Evolutionary conservation across 371 early-diverging fungal genomes (phyloP).

Genomic region (Cokeromyces recurvatus): DNA sequence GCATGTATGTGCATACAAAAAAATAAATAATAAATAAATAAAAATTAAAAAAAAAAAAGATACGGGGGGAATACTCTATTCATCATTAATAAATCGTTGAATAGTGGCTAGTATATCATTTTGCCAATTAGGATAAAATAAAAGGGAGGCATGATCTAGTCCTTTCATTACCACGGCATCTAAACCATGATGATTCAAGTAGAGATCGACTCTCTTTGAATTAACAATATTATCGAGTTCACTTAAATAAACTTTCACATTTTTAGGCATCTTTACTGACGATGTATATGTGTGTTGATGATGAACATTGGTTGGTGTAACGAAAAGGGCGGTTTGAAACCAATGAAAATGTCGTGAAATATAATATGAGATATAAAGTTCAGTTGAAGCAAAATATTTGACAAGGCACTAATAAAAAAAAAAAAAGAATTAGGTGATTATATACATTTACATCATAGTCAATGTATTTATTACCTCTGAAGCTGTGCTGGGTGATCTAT

Average conservation of each 20-base stretch:
- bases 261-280: slow-evolving; percentile 21
- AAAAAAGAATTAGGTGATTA: background rate
- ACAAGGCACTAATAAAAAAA: slow-evolving; percentile 25
- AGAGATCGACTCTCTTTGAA: slow-evolving; percentile 36
- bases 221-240: slow-evolving; percentile 51
- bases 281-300: slow-evolving; percentile 9
- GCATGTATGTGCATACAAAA: too few species aligned
- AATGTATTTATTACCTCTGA: slow-evolving; percentile 35
- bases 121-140: slow-evolving; percentile 41
- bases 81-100: slow-evolving; percentile 12
- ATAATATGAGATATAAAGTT: slow-evolving; percentile 62
- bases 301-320: slow-evolving; percentile 18
- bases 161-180: slow-evolving; percentile 43
- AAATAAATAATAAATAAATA: too few species aligned
- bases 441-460: background rate
- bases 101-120: slow-evolving; percentile 29
- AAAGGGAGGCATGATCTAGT: slow-evolving; percentile 52
- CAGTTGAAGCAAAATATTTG: slow-evolving; percentile 64
- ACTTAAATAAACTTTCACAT: slow-evolving; percentile 40
- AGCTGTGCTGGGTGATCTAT: slow-evolving; percentile 56
- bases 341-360: slow-evolving; percentile 67
- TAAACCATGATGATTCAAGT: slow-evolving; percentile 41
- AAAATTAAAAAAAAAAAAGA: too few species aligned
- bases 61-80: too few species aligned
- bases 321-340: slow-evolving; percentile 55